Conservation (phyloP, 176 grass and related monocot species). For the Carex kokanica region DNA sequence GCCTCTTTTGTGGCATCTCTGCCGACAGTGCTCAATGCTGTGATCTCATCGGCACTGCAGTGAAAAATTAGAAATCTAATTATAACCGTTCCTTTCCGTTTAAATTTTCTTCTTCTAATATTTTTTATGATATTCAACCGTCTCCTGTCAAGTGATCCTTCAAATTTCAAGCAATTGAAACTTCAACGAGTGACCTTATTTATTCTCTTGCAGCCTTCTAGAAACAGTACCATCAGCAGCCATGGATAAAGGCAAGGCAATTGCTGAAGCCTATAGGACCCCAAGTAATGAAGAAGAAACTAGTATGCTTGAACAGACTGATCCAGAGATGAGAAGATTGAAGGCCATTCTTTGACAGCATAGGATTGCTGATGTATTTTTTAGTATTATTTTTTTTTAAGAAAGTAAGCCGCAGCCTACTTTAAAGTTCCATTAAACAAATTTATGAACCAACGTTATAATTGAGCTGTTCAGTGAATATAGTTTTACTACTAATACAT, state of each 20-base stretch:
- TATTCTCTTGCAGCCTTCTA: slow-evolving; percentile 53
- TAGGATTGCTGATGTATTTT: neutral
- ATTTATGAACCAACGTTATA: neutral
- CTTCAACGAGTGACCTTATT: neutral
- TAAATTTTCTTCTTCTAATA: neutral
- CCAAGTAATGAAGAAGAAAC: slow-evolving; percentile 41
- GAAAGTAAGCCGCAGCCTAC: too few relatives aligned
- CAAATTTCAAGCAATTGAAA: neutral
- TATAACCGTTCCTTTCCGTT: neutral
- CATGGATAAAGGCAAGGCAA: slow-evolving; percentile 88
- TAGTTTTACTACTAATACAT: neutral
- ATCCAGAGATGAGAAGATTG: slow-evolving; percentile 56
- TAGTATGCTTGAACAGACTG: slow-evolving; percentile 26
- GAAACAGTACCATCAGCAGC: slow-evolving; percentile 66
- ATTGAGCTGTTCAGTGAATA: neutral
- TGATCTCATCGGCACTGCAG: neutral
- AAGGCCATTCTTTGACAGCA: slow-evolving; percentile 60
- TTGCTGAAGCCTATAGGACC: slow-evolving; percentile 78
- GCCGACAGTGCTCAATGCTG: neutral
- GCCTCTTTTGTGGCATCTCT: neutral
- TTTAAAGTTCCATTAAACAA: too few relatives aligned
- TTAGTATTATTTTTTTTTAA: too few relatives aligned
- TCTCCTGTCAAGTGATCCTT: neutral
- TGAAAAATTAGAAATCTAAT: neutral
- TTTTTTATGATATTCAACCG: neutral